Percentiles rank a stretch among this genome's conserved stretches.
These are phyloP conservation scores for Pleurotus eryngii DNA, from an alignment of 768 basidiomycete species.

Conservation along the genomic window DNA sequence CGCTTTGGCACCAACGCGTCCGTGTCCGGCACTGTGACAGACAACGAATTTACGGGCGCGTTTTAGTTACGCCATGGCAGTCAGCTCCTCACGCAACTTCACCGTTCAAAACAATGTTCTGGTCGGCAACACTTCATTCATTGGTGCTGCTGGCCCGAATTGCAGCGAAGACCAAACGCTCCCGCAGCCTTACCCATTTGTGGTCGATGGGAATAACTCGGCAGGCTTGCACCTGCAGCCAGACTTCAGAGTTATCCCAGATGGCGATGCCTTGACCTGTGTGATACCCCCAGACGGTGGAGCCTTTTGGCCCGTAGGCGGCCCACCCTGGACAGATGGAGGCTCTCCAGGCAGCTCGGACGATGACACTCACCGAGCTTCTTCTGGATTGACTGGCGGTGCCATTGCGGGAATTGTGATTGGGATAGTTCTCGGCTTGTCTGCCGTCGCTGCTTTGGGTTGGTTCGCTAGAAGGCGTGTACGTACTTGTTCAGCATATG, in stretches of 20 bases:
- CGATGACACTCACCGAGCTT: not conserved
- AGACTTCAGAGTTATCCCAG: constrained; percentile 47
- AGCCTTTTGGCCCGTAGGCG: constrained; percentile 70
- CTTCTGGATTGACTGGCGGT: constrained; percentile 27
- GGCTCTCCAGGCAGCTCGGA: not conserved
- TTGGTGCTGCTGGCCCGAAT: constrained; percentile 64
- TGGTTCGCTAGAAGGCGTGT: constrained; percentile 44
- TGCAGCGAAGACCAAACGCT: constrained; percentile 49
- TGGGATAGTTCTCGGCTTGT: constrained; percentile 46
- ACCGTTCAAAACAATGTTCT: constrained; percentile 61
- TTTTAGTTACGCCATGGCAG: constrained; percentile 76
- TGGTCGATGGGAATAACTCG: constrained; percentile 46
- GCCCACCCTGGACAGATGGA: constrained; percentile 33
- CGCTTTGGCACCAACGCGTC: constrained; percentile 49
- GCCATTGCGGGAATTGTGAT: constrained; percentile 46
- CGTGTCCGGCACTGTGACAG: constrained; percentile 47
- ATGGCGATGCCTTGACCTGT: constrained; percentile 62
- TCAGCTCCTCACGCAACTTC: constrained; percentile 62
- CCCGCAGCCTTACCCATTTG: constrained; percentile 57
- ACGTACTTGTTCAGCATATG: not conserved
- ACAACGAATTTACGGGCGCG: constrained; percentile 62
- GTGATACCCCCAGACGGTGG: constrained; percentile 65
- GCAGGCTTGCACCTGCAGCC: constrained; percentile 42
- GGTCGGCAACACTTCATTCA: constrained; percentile 70
- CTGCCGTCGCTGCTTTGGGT: constrained; percentile 33